Evolutionary conservation across 306 rosid genomes (phyloP), one percentile per base, ranked within the genome.

Genomic region (Glycine soja): DNA sequence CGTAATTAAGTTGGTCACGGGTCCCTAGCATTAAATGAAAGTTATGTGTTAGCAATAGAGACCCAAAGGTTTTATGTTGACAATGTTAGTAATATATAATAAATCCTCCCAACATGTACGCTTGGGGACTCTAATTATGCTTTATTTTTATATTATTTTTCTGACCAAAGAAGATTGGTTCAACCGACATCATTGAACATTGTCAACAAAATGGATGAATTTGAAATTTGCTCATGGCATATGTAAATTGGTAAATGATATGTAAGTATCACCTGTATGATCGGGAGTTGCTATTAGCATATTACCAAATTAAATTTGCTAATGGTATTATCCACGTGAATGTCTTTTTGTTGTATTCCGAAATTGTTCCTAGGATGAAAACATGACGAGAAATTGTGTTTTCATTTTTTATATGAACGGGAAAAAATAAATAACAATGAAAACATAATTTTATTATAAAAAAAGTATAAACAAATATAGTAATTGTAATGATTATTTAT

Each of bases 1-100:
- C 24, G 15, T 77, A 6, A 77, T 77, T 50, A 65, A 66, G 81
- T 64, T 50, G 74, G 81, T 77, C 10, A 51, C 54, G n/a, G 62
- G 43, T 77, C 64, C n/a, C 18, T 65, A 5, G 4, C 74, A 38
- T 65, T 77, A 50, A 24, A 34, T 32, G 24, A 36, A 54, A 63
- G 40, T 47, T 15, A 1, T 19, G 52, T 10, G 40, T 42, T 57
- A 32, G 7, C 36, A 48, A 13, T 7, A 46, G 6, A 1, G 16
- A 15, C 18, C 38, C 10, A 6, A 38, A 36, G 18, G 0, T 66
- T 42, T 65, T 14, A 6, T 12, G n/a, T 40, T 40, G 51, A 66
- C 5, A 66, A 66, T 66, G 46, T 36, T 63, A 24, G 10, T 18
- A 59, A 9, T 18, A 59, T 11, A 59, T 13, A 62, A 62, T 34